These are phyloP conservation scores for Gossypium laxum DNA, from an alignment of 441 rosid genomes.

Conservation along the genomic window DNA sequence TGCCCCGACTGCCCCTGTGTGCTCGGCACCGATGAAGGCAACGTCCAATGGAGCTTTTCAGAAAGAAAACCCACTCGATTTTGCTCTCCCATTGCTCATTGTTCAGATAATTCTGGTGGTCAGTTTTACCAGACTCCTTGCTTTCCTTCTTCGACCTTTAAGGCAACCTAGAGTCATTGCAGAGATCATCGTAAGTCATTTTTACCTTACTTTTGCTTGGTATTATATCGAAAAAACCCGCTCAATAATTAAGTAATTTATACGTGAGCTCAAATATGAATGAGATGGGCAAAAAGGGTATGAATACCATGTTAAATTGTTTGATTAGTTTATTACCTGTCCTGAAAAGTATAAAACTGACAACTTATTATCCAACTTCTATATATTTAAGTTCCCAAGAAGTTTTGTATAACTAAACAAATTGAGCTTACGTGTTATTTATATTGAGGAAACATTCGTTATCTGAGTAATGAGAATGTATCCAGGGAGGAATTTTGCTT, in stretches of 20 bases:
- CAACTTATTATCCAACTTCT: no score
- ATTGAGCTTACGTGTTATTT: not conserved
- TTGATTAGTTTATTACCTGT: no score
- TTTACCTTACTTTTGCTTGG: not conserved
- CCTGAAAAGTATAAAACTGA: no score
- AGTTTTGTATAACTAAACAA: no score
- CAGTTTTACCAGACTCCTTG: constrained; percentile 37
- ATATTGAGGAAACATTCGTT: not conserved
- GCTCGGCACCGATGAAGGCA: constrained; percentile 42
- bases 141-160: constrained; percentile 41
- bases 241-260: no score
- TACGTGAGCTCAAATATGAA: no score
- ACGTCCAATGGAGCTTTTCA: constrained; percentile 69
- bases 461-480: not conserved
- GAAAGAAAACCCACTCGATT: constrained; percentile 47
- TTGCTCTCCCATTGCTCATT: constrained; percentile 48
- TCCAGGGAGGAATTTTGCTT: constrained; percentile 53
- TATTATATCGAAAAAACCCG: not conserved
- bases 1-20: not conserved
- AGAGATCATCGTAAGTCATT: constrained; percentile 44
- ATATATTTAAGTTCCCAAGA: no score
- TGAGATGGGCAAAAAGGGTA: no score
- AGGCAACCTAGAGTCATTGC: constrained; percentile 55
- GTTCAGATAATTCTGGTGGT: constrained; percentile 48
- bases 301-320: no score